Percentiles rank a stretch among this genome's conserved stretches.
These are phyloP conservation scores for Fraxinus platypoda DNA, from an alignment of 305 asterid genomes.

Conservation along the genomic window DNA sequence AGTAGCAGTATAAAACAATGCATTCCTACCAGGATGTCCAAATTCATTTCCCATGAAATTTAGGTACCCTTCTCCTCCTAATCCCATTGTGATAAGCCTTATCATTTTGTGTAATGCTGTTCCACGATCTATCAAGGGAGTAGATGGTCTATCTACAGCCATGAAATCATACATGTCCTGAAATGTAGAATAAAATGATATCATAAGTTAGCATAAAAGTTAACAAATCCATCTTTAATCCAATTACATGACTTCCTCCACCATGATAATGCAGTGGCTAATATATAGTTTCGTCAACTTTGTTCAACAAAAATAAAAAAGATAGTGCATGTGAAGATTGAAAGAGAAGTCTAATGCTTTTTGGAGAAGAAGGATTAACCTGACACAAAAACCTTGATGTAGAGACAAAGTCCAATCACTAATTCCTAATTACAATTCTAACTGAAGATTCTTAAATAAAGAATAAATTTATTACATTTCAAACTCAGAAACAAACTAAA, in stretches of 20 bases:
- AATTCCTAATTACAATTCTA: not conserved
- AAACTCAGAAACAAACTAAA: not conserved
- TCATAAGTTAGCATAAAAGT: slow-evolving; percentile 19
- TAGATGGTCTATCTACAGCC: slow-evolving; percentile 94
- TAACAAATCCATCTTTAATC: not conserved
- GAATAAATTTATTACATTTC: not conserved
- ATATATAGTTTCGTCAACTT: not conserved
- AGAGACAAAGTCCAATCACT: not conserved
- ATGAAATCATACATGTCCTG: slow-evolving; percentile 99
- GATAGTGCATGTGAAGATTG: not conserved
- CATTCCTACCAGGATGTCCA: slow-evolving; percentile 91
- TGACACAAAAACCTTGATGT: not conserved
- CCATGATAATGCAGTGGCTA: not conserved
- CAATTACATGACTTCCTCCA: slow-evolving; percentile 4
- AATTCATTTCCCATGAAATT: slow-evolving; percentile 99
- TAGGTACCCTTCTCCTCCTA: slow-evolving; percentile 98
- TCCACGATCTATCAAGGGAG: slow-evolving; percentile 92
- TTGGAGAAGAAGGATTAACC: not conserved
- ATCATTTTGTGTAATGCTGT: slow-evolving; percentile 99
- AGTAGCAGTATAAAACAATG: slow-evolving; percentile 2
- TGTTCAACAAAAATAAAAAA: not conserved
- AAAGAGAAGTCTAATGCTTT: not conserved
- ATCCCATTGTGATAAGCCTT: slow-evolving; percentile 95
- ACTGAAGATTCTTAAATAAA: slow-evolving; percentile 5
- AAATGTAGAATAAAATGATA: slow-evolving; percentile 26